These are phyloP conservation scores for Diaporthe capsici DNA, from an alignment of 2,329 filamentous ascomycete genomes.

Conservation along the genomic window DNA sequence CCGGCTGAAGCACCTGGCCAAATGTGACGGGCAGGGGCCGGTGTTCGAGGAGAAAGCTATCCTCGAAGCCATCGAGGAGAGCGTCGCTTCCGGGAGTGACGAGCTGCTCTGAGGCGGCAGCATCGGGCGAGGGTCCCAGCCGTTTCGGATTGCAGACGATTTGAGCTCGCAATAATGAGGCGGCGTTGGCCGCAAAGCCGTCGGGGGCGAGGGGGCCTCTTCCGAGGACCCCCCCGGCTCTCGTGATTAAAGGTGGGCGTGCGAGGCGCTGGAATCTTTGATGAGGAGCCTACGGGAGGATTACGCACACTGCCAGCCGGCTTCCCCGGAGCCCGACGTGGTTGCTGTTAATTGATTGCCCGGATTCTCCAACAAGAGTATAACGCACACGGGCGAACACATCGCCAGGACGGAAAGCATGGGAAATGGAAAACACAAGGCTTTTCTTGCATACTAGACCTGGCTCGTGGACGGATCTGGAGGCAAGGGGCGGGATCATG, in stretches of 20 bases:
- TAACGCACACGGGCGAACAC: constrained; percentile 17
- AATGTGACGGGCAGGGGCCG: constrained; percentile 89
- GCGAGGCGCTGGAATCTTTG: constrained; percentile 1
- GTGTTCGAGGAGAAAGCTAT: constrained; percentile 88
- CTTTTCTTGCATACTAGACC: constrained; percentile 25
- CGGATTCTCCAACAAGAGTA: neutral
- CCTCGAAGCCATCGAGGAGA: constrained; percentile 80
- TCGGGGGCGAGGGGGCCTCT: neutral
- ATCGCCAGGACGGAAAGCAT: constrained; percentile 30
- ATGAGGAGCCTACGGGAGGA: neutral
- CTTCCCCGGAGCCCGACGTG: neutral
- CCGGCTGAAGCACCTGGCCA: constrained; percentile 79
- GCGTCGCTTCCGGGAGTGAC: constrained; percentile 82
- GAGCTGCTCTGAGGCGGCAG: constrained; percentile 69
- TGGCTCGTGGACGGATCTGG: constrained; percentile 19
- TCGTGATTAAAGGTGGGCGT: neutral
- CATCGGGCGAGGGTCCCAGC: neutral
- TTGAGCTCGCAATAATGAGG: neutral
- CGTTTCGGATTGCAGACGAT: neutral
- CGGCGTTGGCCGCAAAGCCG: neutral
- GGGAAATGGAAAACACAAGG: constrained; percentile 9
- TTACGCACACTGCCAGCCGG: neutral
- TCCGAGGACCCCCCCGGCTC: neutral
- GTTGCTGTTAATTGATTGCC: neutral
- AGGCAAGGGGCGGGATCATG: neutral